phyloP scores from a whole-genome alignment of 148 eudicot genomes.

The Rhododendron vialii region DNA sequence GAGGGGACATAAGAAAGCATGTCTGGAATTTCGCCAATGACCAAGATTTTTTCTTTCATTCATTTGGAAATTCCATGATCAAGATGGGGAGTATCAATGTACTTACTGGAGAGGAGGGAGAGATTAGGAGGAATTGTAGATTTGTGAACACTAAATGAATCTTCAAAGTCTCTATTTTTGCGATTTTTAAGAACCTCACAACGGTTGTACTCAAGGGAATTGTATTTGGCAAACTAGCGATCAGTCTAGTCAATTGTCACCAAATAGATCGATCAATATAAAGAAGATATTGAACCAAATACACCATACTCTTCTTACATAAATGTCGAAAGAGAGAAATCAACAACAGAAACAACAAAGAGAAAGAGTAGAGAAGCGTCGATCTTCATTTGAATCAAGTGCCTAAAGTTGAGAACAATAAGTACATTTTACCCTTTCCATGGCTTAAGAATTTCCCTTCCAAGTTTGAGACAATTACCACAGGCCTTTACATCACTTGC shows the following conservation, averaged over 20 bases:
- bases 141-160: slow-evolving; percentile 31
- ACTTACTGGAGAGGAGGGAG: slow-evolving; percentile 47
- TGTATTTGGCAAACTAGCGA: neutral
- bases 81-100: slow-evolving; percentile 70
- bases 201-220: neutral
- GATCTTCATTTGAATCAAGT: too few relatives aligned
- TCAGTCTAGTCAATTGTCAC: neutral
- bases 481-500: too few relatives aligned
- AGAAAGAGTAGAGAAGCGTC: too few relatives aligned
- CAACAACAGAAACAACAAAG: too few relatives aligned
- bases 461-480: too few relatives aligned
- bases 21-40: slow-evolving; percentile 49
- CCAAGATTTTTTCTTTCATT: slow-evolving; percentile 39
- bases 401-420: too few relatives aligned
- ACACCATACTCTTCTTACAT: neutral
- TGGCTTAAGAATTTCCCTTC: too few relatives aligned
- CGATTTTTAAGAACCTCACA: neutral
- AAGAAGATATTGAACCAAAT: neutral
- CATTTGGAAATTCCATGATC: slow-evolving; percentile 54
- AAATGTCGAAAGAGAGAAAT: too few relatives aligned
- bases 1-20: slow-evolving; percentile 31
- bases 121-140: slow-evolving; percentile 62
- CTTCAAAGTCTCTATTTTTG: neutral
- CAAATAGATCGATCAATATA: neutral
- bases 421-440: too few relatives aligned